Base-by-base conservation (phyloP, 257 asterid species). In the Eucommia ulmoides region DNA sequence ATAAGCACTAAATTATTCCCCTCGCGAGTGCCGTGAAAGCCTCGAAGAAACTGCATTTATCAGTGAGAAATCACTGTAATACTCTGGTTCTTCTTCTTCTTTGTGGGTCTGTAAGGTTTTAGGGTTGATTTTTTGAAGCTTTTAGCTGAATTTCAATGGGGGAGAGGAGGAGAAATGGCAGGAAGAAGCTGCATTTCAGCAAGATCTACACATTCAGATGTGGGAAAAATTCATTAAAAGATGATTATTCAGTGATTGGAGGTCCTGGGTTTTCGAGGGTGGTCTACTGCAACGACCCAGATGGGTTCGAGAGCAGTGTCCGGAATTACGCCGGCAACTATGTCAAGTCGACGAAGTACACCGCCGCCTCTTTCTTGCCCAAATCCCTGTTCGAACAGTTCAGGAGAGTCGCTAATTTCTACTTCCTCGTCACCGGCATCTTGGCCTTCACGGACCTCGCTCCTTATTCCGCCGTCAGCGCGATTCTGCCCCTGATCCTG, bases 331-430 rank as follows among this genome's bases (percentile, higher is more conserved):
- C 74, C 0, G 58, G 74, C 17, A 88, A 88, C 56, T 88, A 88
- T 80, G 95, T 88, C 3, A 73, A 71, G 20, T 68, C 81, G 7
- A 79, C 97, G 0, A 88, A 88, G 75, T 88, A 88, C 45, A 84
- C 92, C 19, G 60, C 82, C 47, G 88, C 86, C 41, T 71, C 88
- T 52, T 88, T 88, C 77, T 57, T 88, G 64, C 97, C 97, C 0
- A 88, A 88, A 52, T 55, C 92, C 22, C 70, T 88, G 71, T 88
- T 84, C 69, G 97, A 88, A 69, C 97, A 88, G 82, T 88, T 88
- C 55, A 77, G 97, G 49, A 84, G 97, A 54, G 95, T 84, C 33
- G 97, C 97, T 21, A 88, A 88, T 44, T 88, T 88, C 49, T 88
- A 62, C 74, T 88, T 88, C 59, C 82, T 88, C 49, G 88, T 88